These are phyloP conservation scores for Leccinum incarnatum DNA, from an alignment of 768 basidiomycete genomes.

Conservation along the genomic window DNA sequence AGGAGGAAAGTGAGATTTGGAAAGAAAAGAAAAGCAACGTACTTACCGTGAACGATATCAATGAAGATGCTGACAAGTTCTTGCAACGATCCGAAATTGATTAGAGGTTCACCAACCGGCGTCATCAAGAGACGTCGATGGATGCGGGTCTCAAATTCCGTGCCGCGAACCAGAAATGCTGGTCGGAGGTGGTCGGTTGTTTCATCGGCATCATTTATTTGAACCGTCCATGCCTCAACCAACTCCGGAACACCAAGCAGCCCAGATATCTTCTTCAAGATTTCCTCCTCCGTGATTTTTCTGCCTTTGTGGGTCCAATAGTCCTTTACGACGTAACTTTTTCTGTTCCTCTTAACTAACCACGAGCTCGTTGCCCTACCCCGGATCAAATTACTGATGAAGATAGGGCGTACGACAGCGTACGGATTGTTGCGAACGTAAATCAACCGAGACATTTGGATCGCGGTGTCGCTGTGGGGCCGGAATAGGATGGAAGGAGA, in stretches of 20 bases:
- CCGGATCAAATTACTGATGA: not conserved
- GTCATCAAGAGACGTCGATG: too few species aligned
- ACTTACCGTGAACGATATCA: not conserved
- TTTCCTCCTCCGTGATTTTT: not conserved
- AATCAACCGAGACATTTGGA: not conserved
- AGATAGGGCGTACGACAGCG: not conserved
- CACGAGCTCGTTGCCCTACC: not conserved
- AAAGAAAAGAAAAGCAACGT: not conserved
- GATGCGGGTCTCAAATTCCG: not conserved
- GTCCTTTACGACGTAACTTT: not conserved
- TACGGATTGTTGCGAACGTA: not conserved
- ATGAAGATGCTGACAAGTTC: not conserved
- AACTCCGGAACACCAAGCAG: not conserved
- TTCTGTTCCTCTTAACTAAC: not conserved
- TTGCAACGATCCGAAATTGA: not conserved
- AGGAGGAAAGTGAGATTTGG: not conserved
- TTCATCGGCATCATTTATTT: not conserved
- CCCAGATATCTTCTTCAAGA: not conserved
- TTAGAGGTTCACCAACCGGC: not conserved
- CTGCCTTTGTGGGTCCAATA: not conserved
- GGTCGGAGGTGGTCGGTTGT: not conserved
- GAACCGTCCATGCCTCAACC: not conserved
- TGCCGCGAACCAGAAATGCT: not conserved
- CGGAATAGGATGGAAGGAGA: not conserved
- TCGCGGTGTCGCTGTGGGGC: not conserved